These are phyloP conservation scores for Metarhizium robertsii DNA, from an alignment of 2,329 filamentous ascomycete species.

Conservation along the genomic window DNA sequence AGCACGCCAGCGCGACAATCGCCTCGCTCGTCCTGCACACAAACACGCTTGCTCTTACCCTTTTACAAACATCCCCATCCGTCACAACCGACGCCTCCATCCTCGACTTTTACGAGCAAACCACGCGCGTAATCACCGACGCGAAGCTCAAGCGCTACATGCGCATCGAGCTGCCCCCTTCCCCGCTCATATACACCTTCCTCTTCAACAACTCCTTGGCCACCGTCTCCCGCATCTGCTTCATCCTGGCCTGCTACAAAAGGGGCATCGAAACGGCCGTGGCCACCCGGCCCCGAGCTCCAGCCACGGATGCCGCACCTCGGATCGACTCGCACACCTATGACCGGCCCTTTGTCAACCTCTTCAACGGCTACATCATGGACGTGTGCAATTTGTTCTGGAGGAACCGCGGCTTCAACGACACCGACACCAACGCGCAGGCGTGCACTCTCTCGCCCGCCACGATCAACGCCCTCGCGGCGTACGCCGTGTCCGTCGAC, in stretches of 20 bases:
- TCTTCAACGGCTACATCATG: conserved; percentile 79
- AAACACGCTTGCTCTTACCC: conserved; percentile 47
- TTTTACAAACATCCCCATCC: conserved; percentile 43
- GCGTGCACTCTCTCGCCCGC: conserved; percentile 40
- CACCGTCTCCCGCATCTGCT: conserved; percentile 59
- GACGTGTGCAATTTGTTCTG: conserved; percentile 80
- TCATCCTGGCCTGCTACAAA: conserved; percentile 64
- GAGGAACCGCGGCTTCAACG: conserved; percentile 63
- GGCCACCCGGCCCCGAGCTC: conserved; percentile 18
- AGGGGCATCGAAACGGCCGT: conserved; percentile 60
- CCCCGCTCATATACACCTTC: conserved; percentile 60
- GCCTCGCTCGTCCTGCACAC: conserved; percentile 36
- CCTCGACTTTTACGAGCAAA: conserved; percentile 60
- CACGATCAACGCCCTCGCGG: conserved; percentile 34
- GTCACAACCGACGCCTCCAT: conserved; percentile 43
- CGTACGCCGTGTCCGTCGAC: conserved; percentile 41
- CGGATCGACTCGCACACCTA: conserved; percentile 33
- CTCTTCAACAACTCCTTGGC: conserved; percentile 56
- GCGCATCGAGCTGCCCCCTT: conserved; percentile 59
- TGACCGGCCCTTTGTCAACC: conserved; percentile 50
- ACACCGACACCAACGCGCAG: conserved; percentile 51
- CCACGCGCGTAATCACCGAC: conserved; percentile 46
- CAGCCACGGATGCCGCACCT: conserved; percentile 12
- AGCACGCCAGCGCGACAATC: conserved; percentile 27
- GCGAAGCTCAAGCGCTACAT: conserved; percentile 41